Conservation (phyloP, 2,329 filamentous ascomycete genomes). For the Neoascochyta sp. region DNA sequence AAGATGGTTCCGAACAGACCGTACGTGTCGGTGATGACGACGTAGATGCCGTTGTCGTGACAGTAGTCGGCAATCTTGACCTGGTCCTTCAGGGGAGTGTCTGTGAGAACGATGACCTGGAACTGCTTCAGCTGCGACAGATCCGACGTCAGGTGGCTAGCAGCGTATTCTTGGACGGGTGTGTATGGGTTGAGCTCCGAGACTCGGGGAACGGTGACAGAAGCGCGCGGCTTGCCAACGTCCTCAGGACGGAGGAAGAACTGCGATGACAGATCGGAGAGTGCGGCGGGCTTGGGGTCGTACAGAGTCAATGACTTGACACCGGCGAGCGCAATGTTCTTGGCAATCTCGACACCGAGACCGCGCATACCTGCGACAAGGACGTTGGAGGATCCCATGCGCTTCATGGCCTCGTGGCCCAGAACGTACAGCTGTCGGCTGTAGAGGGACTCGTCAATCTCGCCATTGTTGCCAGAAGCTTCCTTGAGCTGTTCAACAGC, state of each 20-base stretch:
- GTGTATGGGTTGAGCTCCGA: conserved; percentile 96
- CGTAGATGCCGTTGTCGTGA: conserved; percentile 86
- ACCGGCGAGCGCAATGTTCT: conserved; percentile 96
- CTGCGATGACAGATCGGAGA: conserved; percentile 90
- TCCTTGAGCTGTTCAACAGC: conserved; percentile 58
- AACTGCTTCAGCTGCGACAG: conserved; percentile 81
- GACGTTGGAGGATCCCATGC: conserved; percentile 94
- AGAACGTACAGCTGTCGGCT: conserved; percentile 67
- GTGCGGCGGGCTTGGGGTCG: conserved; percentile 78
- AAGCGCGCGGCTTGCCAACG: conserved; percentile 85
- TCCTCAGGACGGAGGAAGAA: conserved; percentile 91
- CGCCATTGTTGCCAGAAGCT: conserved; percentile 46
- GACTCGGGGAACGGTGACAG: conserved; percentile 81
- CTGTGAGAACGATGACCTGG: conserved; percentile 88
- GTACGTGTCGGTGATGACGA: conserved; percentile 84
- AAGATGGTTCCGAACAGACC: conserved; percentile 95
- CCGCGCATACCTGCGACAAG: conserved; percentile 89
- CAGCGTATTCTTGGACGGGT: conserved; percentile 71
- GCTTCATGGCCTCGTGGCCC: conserved; percentile 89
- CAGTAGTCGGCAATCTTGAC: conserved; percentile 85
- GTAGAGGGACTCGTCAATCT: conserved; percentile 66
- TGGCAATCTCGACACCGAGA: conserved; percentile 94
- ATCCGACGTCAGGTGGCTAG: conserved; percentile 66
- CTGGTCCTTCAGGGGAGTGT: conserved; percentile 76
- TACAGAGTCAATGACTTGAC: conserved; percentile 95